Conservation (phyloP, 495 filamentous ascomycete species). For the Aspergillus hancockii region DNA sequence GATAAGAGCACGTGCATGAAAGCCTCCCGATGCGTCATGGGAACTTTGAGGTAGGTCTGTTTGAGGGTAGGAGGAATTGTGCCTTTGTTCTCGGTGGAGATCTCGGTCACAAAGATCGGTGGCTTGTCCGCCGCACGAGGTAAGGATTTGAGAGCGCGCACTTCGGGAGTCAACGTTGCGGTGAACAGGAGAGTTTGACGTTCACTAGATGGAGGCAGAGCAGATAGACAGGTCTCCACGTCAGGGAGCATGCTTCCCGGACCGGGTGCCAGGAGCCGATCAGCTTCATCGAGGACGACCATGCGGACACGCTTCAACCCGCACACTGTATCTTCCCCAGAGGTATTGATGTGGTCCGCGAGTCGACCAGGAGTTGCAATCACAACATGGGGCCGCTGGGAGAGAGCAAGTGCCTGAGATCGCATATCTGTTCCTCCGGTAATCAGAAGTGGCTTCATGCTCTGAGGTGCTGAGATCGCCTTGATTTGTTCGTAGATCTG, state of each 20-base stretch:
- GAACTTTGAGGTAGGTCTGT: conserved; percentile 84
- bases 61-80: conserved; percentile 77
- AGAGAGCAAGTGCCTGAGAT: conserved; percentile 78
- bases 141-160: conserved; percentile 75
- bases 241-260: conserved; percentile 89
- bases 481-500: conserved; percentile 96
- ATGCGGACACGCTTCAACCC: conserved; percentile 76
- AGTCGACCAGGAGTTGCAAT: conserved; percentile 93
- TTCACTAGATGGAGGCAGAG: conserved; percentile 68
- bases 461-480: conserved; percentile 82
- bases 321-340: conserved; percentile 83
- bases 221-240: conserved; percentile 80
- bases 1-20: conserved; percentile 89
- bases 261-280: conserved; percentile 77
- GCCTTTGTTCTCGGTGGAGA: conserved; percentile 65
- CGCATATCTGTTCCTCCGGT: conserved; percentile 94
- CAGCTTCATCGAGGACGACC: conserved; percentile 95
- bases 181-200: conserved; percentile 96
- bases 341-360: conserved; percentile 89
- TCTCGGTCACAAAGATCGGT: conserved; percentile 85
- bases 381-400: conserved; percentile 81
- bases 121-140: conserved; percentile 65
- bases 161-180: conserved; percentile 91
- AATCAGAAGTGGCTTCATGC: conserved; percentile 80
- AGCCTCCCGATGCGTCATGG: conserved; percentile 86